Evolutionary conservation across 495 filamentous ascomycete species (phyloP).

Genomic region (Cudoniella acicularis): DNA sequence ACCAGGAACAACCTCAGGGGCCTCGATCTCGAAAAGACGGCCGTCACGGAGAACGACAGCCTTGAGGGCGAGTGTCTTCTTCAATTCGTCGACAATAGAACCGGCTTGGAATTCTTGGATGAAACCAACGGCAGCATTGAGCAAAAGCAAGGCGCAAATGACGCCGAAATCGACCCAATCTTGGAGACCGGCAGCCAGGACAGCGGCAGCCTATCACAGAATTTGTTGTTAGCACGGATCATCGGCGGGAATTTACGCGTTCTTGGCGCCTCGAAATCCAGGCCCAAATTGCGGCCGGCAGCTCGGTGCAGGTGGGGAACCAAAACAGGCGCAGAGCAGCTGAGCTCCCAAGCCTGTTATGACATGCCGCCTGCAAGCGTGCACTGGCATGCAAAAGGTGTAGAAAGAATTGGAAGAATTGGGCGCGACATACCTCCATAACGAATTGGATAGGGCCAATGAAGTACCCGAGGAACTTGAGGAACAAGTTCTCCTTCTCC

Average conservation of each 20-base stretch:
- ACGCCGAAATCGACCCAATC: constrained; percentile 83
- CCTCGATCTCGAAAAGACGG: constrained; percentile 64
- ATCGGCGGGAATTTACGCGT: constrained; percentile 4
- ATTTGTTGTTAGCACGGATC: constrained; percentile 14
- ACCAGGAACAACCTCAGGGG: constrained; percentile 78
- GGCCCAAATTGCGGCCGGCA: background rate
- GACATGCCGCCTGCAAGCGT: background rate
- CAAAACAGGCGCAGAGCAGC: background rate
- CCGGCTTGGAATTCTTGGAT: constrained; percentile 86
- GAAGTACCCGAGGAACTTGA: constrained; percentile 84
- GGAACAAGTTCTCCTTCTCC: constrained; percentile 77
- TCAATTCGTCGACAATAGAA: constrained; percentile 87
- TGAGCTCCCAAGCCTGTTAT: background rate
- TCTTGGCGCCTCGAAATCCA: constrained; percentile 9
- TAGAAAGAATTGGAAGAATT: background rate
- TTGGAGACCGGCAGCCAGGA: constrained; percentile 75
- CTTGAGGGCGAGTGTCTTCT: constrained; percentile 84
- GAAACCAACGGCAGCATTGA: constrained; percentile 86
- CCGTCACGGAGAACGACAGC: constrained; percentile 80
- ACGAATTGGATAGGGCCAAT: constrained; percentile 90
- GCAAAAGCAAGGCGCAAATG: constrained; percentile 66
- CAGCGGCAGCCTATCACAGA: constrained; percentile 55
- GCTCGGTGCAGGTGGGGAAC: background rate
- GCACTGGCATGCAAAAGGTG: too few relatives aligned
- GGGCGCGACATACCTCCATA: constrained; percentile 67